Percentiles rank a stretch among this genome's conserved stretches.
Conservation (phyloP, 2,329 filamentous ascomycete genomes). For the Penicillium olsonii region DNA sequence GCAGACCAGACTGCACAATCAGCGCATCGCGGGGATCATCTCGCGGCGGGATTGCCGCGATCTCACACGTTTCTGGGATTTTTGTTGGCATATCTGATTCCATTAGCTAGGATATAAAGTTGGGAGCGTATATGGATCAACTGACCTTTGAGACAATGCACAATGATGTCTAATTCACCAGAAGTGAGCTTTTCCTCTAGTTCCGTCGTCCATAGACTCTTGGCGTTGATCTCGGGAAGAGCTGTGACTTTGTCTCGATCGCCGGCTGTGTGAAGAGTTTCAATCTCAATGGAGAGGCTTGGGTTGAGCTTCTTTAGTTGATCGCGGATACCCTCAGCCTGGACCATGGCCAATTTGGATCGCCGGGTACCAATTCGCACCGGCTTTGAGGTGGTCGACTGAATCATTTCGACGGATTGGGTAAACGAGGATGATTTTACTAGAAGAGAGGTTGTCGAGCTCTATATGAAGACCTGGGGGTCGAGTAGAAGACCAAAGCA, state of each 20-base stretch:
- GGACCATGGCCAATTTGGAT: not conserved
- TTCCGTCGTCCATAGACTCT: constrained; percentile 76
- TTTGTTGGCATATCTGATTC: constrained; percentile 77
- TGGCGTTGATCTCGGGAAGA: not conserved
- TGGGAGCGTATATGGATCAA: constrained; percentile 82
- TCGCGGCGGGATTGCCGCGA: constrained; percentile 72
- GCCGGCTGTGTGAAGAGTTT: not conserved
- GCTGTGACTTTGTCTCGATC: not conserved
- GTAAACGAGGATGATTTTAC: not conserved
- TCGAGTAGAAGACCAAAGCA: not conserved
- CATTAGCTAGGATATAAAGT: not conserved
- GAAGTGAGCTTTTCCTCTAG: constrained; percentile 72
- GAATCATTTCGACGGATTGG: not conserved
- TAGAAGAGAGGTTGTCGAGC: not conserved
- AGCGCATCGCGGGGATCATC: constrained; percentile 70
- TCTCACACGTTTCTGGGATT: constrained; percentile 68
- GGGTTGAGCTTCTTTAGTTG: not conserved
- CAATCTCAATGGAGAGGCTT: not conserved
- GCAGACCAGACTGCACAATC: constrained; percentile 50
- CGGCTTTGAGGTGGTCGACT: not conserved
- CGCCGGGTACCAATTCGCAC: not conserved
- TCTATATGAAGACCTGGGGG: not conserved
- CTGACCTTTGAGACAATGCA: constrained; percentile 93
- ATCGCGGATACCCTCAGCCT: not conserved
- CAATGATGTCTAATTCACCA: constrained; percentile 71